Evolutionary conservation across 495 filamentous ascomycete species (phyloP).

Genomic region (Xylaria palmicola): DNA sequence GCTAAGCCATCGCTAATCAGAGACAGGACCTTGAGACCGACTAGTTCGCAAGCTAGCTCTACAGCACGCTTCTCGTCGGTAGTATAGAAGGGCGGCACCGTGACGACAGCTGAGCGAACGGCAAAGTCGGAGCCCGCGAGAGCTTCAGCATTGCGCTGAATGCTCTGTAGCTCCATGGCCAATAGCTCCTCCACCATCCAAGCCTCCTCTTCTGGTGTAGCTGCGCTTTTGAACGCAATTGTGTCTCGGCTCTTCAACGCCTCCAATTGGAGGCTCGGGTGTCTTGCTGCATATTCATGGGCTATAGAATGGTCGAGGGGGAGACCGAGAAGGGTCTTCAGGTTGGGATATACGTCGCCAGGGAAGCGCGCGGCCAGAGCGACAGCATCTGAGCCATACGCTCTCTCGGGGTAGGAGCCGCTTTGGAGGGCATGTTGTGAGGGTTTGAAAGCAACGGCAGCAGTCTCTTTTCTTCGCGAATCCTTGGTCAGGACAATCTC

Average conservation of each 20-base stretch:
- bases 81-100: constrained; percentile 88
- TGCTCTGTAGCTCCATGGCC: constrained; percentile 92
- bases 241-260: constrained; percentile 62
- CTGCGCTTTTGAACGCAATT: constrained; percentile 69
- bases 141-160: constrained; percentile 80
- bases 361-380: constrained; percentile 85
- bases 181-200: constrained; percentile 91
- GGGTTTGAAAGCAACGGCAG: constrained; percentile 93
- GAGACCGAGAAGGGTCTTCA: constrained; percentile 83
- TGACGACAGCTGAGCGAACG: constrained; percentile 82
- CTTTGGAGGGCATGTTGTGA: constrained; percentile 55
- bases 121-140: constrained; percentile 75
- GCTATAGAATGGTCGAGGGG: constrained; percentile 60
- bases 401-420: constrained; percentile 76
- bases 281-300: constrained; percentile 63
- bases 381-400: constrained; percentile 88
- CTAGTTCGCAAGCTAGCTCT: constrained; percentile 77
- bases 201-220: constrained; percentile 61
- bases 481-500: constrained; percentile 99
- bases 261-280: constrained; percentile 66
- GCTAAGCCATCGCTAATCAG: constrained; percentile 89
- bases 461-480: constrained; percentile 90
- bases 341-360: constrained; percentile 87
- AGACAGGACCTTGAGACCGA: constrained; percentile 79
- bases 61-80: constrained; percentile 84